Evolutionary conservation across 345 rosid species (phyloP), one percentile per base, ranked within the genome.

Genomic region (Gossypium bickii): DNA sequence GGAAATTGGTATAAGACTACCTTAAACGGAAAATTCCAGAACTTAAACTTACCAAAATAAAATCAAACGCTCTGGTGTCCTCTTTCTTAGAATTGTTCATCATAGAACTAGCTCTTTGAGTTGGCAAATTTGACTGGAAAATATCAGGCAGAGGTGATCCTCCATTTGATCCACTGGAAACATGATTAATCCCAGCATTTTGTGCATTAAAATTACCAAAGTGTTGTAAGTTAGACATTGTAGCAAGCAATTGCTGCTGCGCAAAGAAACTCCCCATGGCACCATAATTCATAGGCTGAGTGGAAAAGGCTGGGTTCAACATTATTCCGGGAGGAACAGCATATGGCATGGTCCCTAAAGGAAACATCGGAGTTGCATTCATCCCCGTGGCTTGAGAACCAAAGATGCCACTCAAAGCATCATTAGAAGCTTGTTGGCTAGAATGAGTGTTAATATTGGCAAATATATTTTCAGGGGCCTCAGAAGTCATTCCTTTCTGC

Each of bases 1-100:
- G 3, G 27, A 41, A 64, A 41, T 41, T n/a, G 25, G 27, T n/a
- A 64, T 4, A 41, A n/a, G 20, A 41, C 58, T 27, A 69, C 12
- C 17, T 29, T 51, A 69, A 69, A 51, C 17, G 52, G 9, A 20
- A 69, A 9, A 51, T 27, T 24, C 60, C 17, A 27, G 10, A 69
- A 49, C 24, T 27, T 69, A 64, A 74, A 87, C 98, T 88, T 86
- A 94, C 98, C 1, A 95, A 89, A 78, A 94, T 92, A 86, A 94
- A 94, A 80, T 94, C 98, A 70, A 94, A 94, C 70, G 98, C 98
- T 78, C 83, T 87, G 16, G 92, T 92, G 1, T 94, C 98, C 84
- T 92, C 97, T 86, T 66, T 66, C 56, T 89, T 89, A 8, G 87
- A 80, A 75, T 68, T 82, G 83, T 82, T 92, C 89, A 87, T 80